These are phyloP conservation scores for Evernia prunastri DNA, from an alignment of 495 filamentous ascomycete genomes.

Conservation along the genomic window DNA sequence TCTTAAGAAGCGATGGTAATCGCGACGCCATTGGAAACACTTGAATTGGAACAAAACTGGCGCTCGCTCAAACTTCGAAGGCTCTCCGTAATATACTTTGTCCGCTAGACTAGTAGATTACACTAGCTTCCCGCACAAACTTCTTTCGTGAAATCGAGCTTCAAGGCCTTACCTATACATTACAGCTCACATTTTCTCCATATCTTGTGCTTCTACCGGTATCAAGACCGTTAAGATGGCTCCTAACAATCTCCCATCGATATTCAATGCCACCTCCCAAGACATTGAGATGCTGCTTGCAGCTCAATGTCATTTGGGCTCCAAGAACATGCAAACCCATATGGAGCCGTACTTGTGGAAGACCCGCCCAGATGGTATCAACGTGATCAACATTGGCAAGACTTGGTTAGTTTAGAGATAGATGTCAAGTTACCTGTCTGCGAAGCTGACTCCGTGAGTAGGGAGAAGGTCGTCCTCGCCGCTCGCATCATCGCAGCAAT, in stretches of 20 bases:
- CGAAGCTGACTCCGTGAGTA: slow-evolving; percentile 28
- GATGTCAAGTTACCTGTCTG: neutral
- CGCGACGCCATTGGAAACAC: slow-evolving; percentile 6
- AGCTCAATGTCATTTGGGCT: slow-evolving; percentile 92
- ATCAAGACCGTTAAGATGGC: slow-evolving; percentile 76
- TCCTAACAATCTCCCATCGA: slow-evolving; percentile 79
- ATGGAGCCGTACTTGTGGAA: slow-evolving; percentile 99
- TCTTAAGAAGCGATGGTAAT: slow-evolving; percentile 6
- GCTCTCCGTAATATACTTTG: neutral
- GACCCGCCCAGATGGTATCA: slow-evolving; percentile 94
- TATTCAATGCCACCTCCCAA: slow-evolving; percentile 76
- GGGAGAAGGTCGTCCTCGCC: slow-evolving; percentile 99
- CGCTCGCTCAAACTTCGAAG: neutral
- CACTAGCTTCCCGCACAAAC: slow-evolving; percentile 17
- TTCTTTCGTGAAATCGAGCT: slow-evolving; percentile 2
- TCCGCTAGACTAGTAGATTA: slow-evolving; percentile 9
- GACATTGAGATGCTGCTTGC: slow-evolving; percentile 99
- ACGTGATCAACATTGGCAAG: slow-evolving; percentile 99
- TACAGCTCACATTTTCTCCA: slow-evolving; percentile 17
- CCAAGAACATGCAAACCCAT: slow-evolving; percentile 97
- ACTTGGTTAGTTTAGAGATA: slow-evolving; percentile 67
- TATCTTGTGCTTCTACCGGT: slow-evolving; percentile 39
- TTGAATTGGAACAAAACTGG: neutral
- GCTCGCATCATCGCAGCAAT: slow-evolving; percentile 97
- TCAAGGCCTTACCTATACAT: neutral